Conservation (phyloP, 2,329 filamentous ascomycete genomes). For the Fusarium subtropicale region DNA sequence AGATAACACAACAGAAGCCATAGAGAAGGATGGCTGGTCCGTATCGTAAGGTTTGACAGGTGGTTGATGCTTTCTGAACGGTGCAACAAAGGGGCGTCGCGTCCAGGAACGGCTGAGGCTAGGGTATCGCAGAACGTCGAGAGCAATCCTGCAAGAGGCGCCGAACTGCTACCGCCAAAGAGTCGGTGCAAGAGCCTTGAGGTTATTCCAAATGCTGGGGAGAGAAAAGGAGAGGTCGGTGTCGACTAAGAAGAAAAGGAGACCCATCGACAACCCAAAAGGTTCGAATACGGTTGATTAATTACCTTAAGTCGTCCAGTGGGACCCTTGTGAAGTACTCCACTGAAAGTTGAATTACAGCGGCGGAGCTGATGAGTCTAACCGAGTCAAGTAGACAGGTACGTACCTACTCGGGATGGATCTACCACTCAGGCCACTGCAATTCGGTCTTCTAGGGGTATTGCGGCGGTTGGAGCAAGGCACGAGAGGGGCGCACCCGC, state of each 20-base stretch:
- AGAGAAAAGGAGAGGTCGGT: constrained; percentile 42
- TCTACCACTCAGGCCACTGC: constrained; percentile 15
- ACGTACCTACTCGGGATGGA: constrained; percentile 28
- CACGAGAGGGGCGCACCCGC: constrained; percentile 31
- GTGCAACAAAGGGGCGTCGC: constrained; percentile 38
- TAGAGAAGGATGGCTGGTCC: constrained; percentile 36
- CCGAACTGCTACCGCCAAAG: neutral
- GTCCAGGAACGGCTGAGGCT: constrained; percentile 20
- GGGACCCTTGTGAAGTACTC: constrained; percentile 39
- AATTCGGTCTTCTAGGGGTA: constrained; percentile 10
- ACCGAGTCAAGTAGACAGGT: constrained; percentile 19
- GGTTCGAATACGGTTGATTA: constrained; percentile 2
- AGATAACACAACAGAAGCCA: constrained; percentile 31
- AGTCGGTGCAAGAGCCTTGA: constrained; percentile 9
- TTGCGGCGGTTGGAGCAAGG: constrained; percentile 35
- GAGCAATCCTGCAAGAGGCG: constrained; percentile 15
- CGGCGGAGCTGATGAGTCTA: constrained; percentile 23
- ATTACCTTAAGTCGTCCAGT: constrained; percentile 25
- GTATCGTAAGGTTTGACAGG: constrained; percentile 12
- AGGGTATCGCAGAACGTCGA: constrained; percentile 13
- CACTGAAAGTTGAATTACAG: constrained; percentile 40
- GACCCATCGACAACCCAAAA: constrained; percentile 39
- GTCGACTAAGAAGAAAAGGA: constrained; percentile 43
- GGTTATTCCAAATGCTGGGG: constrained; percentile 18
- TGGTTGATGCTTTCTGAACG: constrained; percentile 24